These are phyloP conservation scores for Picea abies DNA, from an alignment of 83 land plant species.

Conservation along the genomic window DNA sequence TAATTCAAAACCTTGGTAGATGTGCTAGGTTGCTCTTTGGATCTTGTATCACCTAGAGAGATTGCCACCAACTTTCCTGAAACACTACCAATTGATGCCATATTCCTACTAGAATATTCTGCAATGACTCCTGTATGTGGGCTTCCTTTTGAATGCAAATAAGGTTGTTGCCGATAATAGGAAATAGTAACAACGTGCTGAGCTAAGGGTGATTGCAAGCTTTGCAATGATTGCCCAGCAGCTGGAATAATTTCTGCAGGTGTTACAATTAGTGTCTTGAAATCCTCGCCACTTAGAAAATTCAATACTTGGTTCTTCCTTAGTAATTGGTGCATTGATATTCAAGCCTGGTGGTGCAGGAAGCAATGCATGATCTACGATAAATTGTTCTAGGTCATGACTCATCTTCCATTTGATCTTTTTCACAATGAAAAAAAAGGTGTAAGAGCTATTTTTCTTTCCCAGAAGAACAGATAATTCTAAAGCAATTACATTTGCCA, in stretches of 20 bases:
- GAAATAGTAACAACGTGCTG: constrained; percentile 2
- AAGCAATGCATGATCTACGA: background rate
- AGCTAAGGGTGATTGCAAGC: background rate
- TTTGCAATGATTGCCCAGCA: background rate
- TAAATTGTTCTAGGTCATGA: constrained; percentile 11
- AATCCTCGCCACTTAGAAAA: constrained; percentile 16
- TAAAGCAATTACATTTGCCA: constrained; percentile 62
- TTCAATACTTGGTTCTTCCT: constrained; percentile 3
- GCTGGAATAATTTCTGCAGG: background rate
- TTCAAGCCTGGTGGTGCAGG: constrained; percentile 15
- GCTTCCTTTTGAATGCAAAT: constrained; percentile 3
- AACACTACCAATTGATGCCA: constrained; percentile 26
- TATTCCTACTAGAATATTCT: constrained; percentile 43
- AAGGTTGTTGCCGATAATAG: background rate
- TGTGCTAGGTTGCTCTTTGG: too few species aligned
- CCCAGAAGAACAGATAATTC: constrained; percentile 41
- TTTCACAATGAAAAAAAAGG: constrained; percentile 9
- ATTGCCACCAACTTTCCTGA: constrained; percentile 54
- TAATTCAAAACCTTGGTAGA: too few species aligned
- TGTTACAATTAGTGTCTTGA: constrained; percentile 2
- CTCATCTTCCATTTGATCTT: background rate
- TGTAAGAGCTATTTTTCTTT: constrained; percentile 29
- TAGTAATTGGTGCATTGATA: background rate
- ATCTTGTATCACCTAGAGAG: constrained; percentile 49
- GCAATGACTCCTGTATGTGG: constrained; percentile 38